These are phyloP conservation scores for Trichoderma cornu-damae DNA, from an alignment of 2,329 filamentous ascomycete genomes.

Conservation along the genomic window DNA sequence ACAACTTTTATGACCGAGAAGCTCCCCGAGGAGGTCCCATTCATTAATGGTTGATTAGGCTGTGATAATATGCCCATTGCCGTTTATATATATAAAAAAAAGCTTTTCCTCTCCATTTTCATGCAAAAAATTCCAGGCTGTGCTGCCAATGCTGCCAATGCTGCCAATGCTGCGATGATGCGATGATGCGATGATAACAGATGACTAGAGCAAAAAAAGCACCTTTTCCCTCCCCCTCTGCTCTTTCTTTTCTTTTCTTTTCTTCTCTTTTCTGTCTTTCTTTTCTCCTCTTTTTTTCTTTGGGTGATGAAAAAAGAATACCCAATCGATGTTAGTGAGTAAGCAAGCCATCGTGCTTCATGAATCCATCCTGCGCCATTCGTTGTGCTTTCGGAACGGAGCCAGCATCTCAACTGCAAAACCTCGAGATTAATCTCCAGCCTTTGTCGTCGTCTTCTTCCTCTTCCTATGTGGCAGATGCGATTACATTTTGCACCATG, in stretches of 20 bases:
- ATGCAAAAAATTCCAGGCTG: neutral
- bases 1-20: constrained; percentile 1
- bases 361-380: neutral
- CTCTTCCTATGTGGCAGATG: neutral
- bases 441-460: neutral
- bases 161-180: too few species aligned
- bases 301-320: too few species aligned
- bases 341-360: neutral
- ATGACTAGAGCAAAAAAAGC: too few species aligned
- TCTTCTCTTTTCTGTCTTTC: too few species aligned
- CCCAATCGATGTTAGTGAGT: too few species aligned
- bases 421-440: neutral
- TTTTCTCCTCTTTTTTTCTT: too few species aligned
- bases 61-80: neutral
- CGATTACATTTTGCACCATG: neutral
- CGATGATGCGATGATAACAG: too few species aligned
- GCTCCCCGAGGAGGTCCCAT: too few species aligned
- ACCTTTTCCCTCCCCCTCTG: too few species aligned
- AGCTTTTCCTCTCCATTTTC: neutral
- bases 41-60: neutral
- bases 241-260: too few species aligned
- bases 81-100: too few species aligned
- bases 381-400: neutral
- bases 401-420: neutral
- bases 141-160: constrained; percentile 6